These are phyloP conservation scores for Schizophyllum commune DNA, from an alignment of 1,284 basidiomycete species.

Conservation along the genomic window DNA sequence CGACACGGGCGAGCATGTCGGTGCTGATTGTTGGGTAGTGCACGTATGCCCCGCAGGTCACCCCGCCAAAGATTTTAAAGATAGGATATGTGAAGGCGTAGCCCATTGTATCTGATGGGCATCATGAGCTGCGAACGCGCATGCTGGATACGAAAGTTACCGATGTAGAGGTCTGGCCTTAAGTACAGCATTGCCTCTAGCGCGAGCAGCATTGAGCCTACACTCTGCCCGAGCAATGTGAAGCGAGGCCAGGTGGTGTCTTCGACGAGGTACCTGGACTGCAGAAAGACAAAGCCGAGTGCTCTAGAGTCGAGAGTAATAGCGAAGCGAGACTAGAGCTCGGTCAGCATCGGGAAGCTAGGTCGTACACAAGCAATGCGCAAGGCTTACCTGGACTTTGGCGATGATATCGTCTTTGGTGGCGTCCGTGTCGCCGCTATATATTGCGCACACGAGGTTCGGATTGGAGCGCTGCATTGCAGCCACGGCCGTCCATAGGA, in stretches of 20 bases:
- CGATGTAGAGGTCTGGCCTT: slow-evolving; percentile 87
- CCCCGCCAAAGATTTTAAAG: slow-evolving; percentile 52
- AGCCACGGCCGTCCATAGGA: slow-evolving; percentile 89
- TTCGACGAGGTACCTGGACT: slow-evolving; percentile 68
- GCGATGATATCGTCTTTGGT: slow-evolving; percentile 78
- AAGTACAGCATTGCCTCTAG: slow-evolving; percentile 73
- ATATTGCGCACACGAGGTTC: slow-evolving; percentile 74
- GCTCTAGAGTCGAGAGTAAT: slow-evolving; percentile 60
- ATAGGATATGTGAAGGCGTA: slow-evolving; percentile 91
- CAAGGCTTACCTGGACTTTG: slow-evolving; percentile 66
- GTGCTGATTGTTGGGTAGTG: slow-evolving; percentile 97
- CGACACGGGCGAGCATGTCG: slow-evolving; percentile 86
- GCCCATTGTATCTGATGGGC: slow-evolving; percentile 85
- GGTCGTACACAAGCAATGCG: background rate
- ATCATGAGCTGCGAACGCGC: slow-evolving; percentile 1
- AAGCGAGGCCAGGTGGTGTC: slow-evolving; percentile 82
- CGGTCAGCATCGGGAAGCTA: background rate
- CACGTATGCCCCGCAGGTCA: slow-evolving; percentile 85
- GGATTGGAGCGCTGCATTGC: slow-evolving; percentile 71
- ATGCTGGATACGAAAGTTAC: slow-evolving; percentile 31
- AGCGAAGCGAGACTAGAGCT: slow-evolving; percentile 71
- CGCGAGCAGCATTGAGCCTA: slow-evolving; percentile 80
- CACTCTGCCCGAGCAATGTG: slow-evolving; percentile 86
- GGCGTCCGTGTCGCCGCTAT: slow-evolving; percentile 80
- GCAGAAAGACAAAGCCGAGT: slow-evolving; percentile 76